Evolutionary conservation across 2,329 filamentous ascomycete genomes (phyloP), one percentile per base, ranked within the genome.

Genomic region (Fusarium devonianum): DNA sequence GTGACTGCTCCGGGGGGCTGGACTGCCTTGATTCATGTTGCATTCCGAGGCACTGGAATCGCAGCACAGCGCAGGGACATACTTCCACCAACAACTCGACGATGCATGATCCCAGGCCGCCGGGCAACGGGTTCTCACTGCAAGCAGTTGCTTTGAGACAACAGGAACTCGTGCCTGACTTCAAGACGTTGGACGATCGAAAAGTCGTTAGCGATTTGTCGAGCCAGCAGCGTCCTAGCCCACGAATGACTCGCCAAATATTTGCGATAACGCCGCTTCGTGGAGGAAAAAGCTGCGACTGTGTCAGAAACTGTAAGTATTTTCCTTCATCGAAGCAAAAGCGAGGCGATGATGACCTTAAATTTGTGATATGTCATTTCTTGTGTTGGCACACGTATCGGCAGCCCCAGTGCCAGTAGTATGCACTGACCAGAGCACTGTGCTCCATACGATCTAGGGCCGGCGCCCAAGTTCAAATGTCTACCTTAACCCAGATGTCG

Each of bases 21-120:
- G 33, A 14, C 40, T 13, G 33, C 34, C 34, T 43, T 35, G 43
- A 44, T 40, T 33, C 39, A 19, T 11, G 42, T 45, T 25, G 36
- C 41, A 34, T 56, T 19, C 40, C 55, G 30, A 47, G 47, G 47
- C 51, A 43, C 40, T 43, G 37, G 44, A 36, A 39, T 33, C 21
- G 30, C 17, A 11, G n/a, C 37, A 16, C 19, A 23, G 22, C 14
- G 22, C 23, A 45, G 53, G 42, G 39, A 30, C 53, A 36, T 47
- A 25, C 47, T 40, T 26, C 29, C 13, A 16, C 16, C 19, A 39
- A 35, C 41, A 33, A 43, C 23, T 41, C 34, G 16, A 30, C 42
- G 22, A 43, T 38, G 44, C 49, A 56, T 37, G 49, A 32, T 51
- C 38, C 38, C 41, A 30, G n/a, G 38, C 21, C 23, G 49, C 51